phyloP scores from a whole-genome alignment of 306 rosid genomes.

The Adenanthera pavonina region DNA sequence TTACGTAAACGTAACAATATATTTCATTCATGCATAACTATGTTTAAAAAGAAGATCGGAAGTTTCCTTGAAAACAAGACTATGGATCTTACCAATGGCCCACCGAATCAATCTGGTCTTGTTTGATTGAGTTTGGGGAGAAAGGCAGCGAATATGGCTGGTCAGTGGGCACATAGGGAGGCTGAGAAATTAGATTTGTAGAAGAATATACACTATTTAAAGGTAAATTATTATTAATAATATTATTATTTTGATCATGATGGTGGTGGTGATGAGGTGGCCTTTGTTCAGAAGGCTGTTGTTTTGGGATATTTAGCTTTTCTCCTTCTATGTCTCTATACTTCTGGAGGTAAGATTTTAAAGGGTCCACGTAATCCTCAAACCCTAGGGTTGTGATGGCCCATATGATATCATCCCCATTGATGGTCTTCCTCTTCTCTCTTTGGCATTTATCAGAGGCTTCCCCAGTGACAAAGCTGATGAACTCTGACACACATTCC shows the following conservation, averaged over 20 bases:
- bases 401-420: conserved; percentile 79
- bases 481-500: conserved; percentile 85
- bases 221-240: conserved; percentile 22
- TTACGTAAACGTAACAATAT: background rate
- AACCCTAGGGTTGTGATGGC: conserved; percentile 77
- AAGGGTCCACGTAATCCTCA: conserved; percentile 68
- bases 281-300: conserved; percentile 57
- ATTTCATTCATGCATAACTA: conserved; percentile 18
- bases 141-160: conserved; percentile 59
- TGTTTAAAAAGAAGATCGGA: background rate
- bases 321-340: conserved; percentile 77
- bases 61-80: background rate
- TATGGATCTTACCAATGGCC: conserved; percentile 48
- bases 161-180: conserved; percentile 53
- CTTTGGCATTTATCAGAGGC: conserved; percentile 79
- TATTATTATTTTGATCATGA: conserved; percentile 44
- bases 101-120: conserved; percentile 61
- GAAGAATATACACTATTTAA: conserved; percentile 54
- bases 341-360: conserved; percentile 66
- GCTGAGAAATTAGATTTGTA: conserved; percentile 55
- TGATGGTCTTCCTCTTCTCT: conserved; percentile 77
- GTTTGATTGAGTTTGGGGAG: conserved; percentile 63
- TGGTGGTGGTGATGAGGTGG: conserved; percentile 36
- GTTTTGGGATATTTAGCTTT: conserved; percentile 67
- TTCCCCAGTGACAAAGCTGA: conserved; percentile 75